Percentiles rank a stretch among this genome's conserved stretches.
Evolutionary conservation across 2,329 filamentous ascomycete genomes (phyloP).

Genomic region (Hymenoscyphus repandus): DNA sequence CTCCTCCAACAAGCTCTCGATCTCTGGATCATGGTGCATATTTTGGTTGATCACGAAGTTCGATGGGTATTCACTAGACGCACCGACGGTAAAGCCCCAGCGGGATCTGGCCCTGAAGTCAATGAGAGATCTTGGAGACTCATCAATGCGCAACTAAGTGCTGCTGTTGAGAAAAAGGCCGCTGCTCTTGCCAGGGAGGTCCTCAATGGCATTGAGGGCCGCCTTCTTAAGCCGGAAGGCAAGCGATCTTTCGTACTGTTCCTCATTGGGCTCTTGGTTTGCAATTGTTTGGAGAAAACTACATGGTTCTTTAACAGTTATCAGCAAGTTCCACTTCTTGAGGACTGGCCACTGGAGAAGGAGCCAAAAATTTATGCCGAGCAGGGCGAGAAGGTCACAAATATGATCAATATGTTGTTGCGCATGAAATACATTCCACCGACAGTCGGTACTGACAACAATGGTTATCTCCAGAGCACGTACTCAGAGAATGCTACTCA

Average conservation of each 20-base stretch:
- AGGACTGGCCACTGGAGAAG: conserved; percentile 53
- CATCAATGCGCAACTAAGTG: conserved; percentile 59
- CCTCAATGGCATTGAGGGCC: conserved; percentile 55
- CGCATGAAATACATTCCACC: conserved; percentile 56
- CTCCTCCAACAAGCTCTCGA: conserved; percentile 51
- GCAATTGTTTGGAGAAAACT: conserved; percentile 63
- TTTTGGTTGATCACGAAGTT: conserved; percentile 55
- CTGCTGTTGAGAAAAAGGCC: conserved; percentile 59
- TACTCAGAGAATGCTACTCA: conserved; percentile 40
- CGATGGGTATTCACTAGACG: conserved; percentile 44
- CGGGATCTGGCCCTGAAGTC: conserved; percentile 21
- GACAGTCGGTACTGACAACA: conserved; percentile 40
- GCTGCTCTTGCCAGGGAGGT: conserved; percentile 53
- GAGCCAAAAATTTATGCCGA: conserved; percentile 51
- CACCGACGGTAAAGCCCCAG: conserved; percentile 7
- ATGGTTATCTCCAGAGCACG: conserved; percentile 38
- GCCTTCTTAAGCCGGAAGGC: conserved; percentile 53
- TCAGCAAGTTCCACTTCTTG: conserved; percentile 53
- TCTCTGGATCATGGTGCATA: conserved; percentile 60
- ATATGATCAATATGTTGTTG: conserved; percentile 56
- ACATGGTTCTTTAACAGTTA: conserved; percentile 66
- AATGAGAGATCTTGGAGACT: conserved; percentile 43
- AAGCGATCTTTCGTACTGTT: conserved; percentile 51
- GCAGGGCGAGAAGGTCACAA: conserved; percentile 54
- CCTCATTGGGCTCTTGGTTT: conserved; percentile 55